Percentiles rank a stretch among this genome's conserved stretches.
Conservation (phyloP, 1,284 basidiomycete genomes). For the Coriolopsis trogii region DNA sequence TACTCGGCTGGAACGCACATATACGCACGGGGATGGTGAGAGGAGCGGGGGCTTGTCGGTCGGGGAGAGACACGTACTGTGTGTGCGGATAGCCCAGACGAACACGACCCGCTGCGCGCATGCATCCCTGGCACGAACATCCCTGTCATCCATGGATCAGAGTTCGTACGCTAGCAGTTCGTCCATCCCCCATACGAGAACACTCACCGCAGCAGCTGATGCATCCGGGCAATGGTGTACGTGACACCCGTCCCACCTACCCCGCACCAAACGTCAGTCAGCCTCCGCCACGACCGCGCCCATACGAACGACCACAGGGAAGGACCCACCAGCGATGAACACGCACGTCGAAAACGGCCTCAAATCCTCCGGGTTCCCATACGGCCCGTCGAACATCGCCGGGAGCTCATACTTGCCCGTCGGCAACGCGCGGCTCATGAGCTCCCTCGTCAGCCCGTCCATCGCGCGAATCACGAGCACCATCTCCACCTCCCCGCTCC, state of each 20-base stretch:
- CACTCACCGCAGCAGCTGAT: conserved; percentile 43
- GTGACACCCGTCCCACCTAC: conserved; percentile 50
- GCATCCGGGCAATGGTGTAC: conserved; percentile 46
- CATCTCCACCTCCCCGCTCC: conserved; percentile 36
- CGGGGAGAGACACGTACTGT: conserved; percentile 30
- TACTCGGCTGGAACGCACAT: conserved; percentile 19
- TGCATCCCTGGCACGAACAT: conserved; percentile 27
- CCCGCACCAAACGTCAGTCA: not conserved
- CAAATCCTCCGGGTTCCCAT: conserved; percentile 47
- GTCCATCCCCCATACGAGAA: not conserved
- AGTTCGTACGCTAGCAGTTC: not conserved
- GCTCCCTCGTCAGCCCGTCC: conserved; percentile 25
- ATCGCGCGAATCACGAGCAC: conserved; percentile 47
- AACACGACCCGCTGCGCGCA: conserved; percentile 39
- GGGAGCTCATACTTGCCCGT: conserved; percentile 33
- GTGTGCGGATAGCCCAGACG: conserved; percentile 44
- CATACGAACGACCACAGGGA: not conserved
- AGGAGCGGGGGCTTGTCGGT: not conserved
- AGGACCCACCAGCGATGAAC: conserved; percentile 46
- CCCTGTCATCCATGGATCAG: conserved; percentile 15
- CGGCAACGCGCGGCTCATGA: conserved; percentile 21
- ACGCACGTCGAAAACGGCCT: conserved; percentile 44
- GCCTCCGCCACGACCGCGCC: not conserved
- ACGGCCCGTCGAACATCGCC: conserved; percentile 54
- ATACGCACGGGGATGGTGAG: not conserved